A percentile compares a stretch with the other conserved stretches of the same genome.
Conservation (phyloP, 2,329 filamentous ascomycete species). For the Fusarium secorum region DNA sequence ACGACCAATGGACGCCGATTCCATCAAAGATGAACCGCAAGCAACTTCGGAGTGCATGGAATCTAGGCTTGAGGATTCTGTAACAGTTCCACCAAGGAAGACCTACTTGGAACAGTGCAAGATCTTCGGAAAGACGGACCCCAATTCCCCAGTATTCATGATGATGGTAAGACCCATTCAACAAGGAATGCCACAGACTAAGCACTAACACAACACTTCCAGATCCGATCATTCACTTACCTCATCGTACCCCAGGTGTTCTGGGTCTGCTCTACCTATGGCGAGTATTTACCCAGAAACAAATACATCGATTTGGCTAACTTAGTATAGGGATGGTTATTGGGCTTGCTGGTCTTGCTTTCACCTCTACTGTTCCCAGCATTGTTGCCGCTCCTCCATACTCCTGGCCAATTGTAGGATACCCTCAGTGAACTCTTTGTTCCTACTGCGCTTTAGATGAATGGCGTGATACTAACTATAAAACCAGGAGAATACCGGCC, state of each 20-base stretch:
- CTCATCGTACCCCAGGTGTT: not conserved
- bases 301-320: not conserved
- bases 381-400: not conserved
- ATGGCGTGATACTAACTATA: not conserved
- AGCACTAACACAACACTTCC: not conserved
- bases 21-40: not conserved
- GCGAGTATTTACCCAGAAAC: not conserved
- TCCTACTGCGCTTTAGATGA: not conserved
- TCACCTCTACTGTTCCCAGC: not conserved
- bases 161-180: not conserved
- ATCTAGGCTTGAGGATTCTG: not conserved
- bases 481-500: not conserved
- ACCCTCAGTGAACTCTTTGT: not conserved
- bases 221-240: not conserved
- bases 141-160: not conserved
- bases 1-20: not conserved
- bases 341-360: not conserved
- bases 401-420: not conserved
- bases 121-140: not conserved
- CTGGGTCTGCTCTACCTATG: constrained; percentile 1
- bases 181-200: not conserved
- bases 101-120: not conserved
- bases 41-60: not conserved
- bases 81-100: not conserved
- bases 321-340: not conserved